phyloP scores from a whole-genome alignment of 768 basidiomycete genomes.

The Lactarius tabidus region DNA sequence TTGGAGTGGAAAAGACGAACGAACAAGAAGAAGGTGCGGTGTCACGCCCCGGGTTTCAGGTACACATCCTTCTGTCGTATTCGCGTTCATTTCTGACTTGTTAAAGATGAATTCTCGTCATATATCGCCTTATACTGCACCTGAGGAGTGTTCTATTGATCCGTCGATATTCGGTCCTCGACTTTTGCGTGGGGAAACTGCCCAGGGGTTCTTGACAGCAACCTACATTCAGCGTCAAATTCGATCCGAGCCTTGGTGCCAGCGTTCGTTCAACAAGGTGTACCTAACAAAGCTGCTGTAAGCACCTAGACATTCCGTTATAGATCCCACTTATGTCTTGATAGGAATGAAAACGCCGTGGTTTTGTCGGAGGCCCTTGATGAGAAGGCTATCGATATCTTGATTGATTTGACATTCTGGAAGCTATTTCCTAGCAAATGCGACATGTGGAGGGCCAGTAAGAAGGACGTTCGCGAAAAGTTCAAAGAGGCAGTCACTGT shows the following conservation, averaged over 20 bases:
- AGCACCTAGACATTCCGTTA: not conserved
- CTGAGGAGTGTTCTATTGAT: not conserved
- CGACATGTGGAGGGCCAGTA: not conserved
- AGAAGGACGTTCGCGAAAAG: not conserved
- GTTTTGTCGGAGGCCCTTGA: not conserved
- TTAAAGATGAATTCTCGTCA: not conserved
- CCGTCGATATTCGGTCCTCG: not conserved
- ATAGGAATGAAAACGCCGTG: not conserved
- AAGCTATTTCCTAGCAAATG: not conserved
- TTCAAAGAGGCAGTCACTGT: not conserved
- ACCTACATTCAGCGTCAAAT: not conserved
- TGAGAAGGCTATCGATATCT: not conserved
- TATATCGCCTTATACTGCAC: not conserved
- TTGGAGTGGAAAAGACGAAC: constrained; percentile 50
- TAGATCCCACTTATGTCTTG: too few species aligned
- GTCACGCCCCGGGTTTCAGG: constrained; percentile 44
- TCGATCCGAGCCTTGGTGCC: not conserved
- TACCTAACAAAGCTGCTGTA: not conserved
- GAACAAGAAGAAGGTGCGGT: constrained; percentile 52
- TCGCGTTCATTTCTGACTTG: not conserved
- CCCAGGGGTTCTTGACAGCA: constrained; percentile 24
- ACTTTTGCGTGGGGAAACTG: constrained; percentile 22
- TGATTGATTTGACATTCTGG: not conserved
- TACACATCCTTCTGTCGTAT: constrained; percentile 26
- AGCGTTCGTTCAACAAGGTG: not conserved